Conservation (phyloP, 1,139 yeast genomes). For the Sugiyamaella castrensis region DNA sequence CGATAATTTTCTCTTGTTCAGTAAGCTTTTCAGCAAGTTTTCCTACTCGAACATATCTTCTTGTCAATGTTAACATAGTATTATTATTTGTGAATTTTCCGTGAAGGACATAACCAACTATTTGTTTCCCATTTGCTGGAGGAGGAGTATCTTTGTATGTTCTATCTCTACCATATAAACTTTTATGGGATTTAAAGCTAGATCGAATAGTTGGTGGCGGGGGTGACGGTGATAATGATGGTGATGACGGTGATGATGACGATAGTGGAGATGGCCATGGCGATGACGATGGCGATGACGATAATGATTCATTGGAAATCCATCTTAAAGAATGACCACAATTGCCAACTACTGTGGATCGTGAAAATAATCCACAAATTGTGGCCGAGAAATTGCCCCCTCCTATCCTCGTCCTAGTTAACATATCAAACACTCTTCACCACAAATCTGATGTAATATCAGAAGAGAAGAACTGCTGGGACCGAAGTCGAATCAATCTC, state of each 20-base stretch:
- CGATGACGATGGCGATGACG: no score
- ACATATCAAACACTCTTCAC: neutral
- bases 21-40: slow-evolving; percentile 35
- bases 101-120: slow-evolving; percentile 64
- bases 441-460: no score
- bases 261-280: neutral
- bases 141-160: neutral
- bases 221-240: neutral
- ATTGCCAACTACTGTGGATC: no score
- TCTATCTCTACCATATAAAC: neutral
- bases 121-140: slow-evolving; percentile 31
- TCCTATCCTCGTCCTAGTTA: neutral
- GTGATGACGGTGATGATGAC: neutral
- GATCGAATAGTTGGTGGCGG: slow-evolving; percentile 8
- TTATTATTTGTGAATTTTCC: slow-evolving; percentile 79
- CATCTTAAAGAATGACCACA: no score
- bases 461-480: no score
- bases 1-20: slow-evolving; percentile 73
- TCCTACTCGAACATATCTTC: slow-evolving; percentile 56
- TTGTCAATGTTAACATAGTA: slow-evolving; percentile 72
- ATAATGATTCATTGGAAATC: no score
- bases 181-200: slow-evolving; percentile 11
- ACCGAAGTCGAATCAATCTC: no score
- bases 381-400: neutral
- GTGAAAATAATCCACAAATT: no score